Evolutionary conservation across 345 rosid genomes (phyloP).

Genomic region (Eutrema yunnanense): DNA sequence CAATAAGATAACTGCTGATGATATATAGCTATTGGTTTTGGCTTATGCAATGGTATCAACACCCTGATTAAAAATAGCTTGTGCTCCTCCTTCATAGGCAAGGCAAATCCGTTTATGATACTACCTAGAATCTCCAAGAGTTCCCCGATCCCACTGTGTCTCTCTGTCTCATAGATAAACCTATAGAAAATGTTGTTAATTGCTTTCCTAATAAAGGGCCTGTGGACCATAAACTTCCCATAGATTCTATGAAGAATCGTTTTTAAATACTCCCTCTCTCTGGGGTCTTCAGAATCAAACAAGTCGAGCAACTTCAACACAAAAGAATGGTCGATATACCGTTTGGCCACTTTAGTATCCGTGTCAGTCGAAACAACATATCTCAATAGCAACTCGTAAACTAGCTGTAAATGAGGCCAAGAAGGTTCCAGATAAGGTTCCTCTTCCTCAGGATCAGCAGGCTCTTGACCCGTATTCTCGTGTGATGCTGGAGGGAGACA

Average conservation of each 20-base stretch:
- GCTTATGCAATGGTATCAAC: slow-evolving; percentile 90
- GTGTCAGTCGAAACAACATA: slow-evolving; percentile 78
- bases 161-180: slow-evolving; percentile 86
- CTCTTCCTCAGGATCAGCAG: slow-evolving; percentile 84
- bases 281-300: slow-evolving; percentile 83
- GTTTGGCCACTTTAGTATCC: slow-evolving; percentile 80
- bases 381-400: slow-evolving; percentile 75
- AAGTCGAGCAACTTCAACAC: slow-evolving; percentile 79
- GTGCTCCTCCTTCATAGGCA: slow-evolving; percentile 97
- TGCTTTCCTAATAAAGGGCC: slow-evolving; percentile 85
- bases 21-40: slow-evolving; percentile 57
- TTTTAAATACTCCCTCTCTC: slow-evolving; percentile 88
- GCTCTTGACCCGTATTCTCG: slow-evolving; percentile 79
- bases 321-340: slow-evolving; percentile 79
- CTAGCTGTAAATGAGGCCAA: slow-evolving; percentile 93
- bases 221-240: slow-evolving; percentile 90
- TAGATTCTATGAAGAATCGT: slow-evolving; percentile 87
- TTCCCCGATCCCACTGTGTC: slow-evolving; percentile 78
- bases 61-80: slow-evolving; percentile 81
- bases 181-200: slow-evolving; percentile 80
- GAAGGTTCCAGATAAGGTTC: slow-evolving; percentile 82
- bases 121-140: slow-evolving; percentile 91
- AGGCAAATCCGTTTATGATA: slow-evolving; percentile 85
- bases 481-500: slow-evolving; percentile 74
- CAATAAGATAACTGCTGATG: slow-evolving; percentile 95